These are phyloP conservation scores for Fusarium protoensiforme DNA, from an alignment of 2,329 filamentous ascomycete species.

Conservation along the genomic window DNA sequence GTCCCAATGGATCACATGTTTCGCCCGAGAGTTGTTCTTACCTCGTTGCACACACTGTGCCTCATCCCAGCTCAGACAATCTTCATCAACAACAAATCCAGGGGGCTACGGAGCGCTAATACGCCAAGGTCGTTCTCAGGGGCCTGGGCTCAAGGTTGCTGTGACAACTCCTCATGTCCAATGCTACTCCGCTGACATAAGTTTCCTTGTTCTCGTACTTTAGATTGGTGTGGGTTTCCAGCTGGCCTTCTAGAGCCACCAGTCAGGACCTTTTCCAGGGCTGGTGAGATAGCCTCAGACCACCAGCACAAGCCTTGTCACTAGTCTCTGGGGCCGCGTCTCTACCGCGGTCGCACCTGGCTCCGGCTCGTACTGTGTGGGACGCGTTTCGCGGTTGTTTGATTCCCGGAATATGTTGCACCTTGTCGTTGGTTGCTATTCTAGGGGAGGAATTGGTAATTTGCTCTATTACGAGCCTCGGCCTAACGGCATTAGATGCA, in stretches of 20 bases:
- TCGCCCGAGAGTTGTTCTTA: constrained; percentile 10
- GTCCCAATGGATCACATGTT: constrained; percentile 26
- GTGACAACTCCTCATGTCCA: constrained; percentile 37
- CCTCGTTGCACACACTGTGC: constrained; percentile 1
- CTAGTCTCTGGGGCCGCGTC: neutral
- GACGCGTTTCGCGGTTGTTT: neutral
- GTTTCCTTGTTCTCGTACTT: neutral
- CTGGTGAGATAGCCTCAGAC: constrained; percentile 10
- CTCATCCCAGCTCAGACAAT: constrained; percentile 10
- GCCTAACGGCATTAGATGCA: constrained; percentile 17
- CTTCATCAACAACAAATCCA: constrained; percentile 18
- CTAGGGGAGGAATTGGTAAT: constrained; percentile 3
- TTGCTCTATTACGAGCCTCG: constrained; percentile 13
- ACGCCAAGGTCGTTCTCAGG: constrained; percentile 31
- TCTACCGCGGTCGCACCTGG: neutral
- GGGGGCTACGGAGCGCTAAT: constrained; percentile 13
- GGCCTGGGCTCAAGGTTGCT: constrained; percentile 36
- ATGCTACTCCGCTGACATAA: constrained; percentile 24
- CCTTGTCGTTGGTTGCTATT: constrained; percentile 1
- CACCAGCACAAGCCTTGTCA: constrained; percentile 22
- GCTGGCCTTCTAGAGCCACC: constrained; percentile 6
- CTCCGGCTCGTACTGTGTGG: neutral
- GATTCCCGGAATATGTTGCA: neutral
- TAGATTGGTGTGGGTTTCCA: constrained; percentile 28
- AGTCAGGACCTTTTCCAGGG: constrained; percentile 23